Evolutionary conservation across 768 basidiomycete genomes (phyloP).

Genomic region (Kwoniella dendrophila): DNA sequence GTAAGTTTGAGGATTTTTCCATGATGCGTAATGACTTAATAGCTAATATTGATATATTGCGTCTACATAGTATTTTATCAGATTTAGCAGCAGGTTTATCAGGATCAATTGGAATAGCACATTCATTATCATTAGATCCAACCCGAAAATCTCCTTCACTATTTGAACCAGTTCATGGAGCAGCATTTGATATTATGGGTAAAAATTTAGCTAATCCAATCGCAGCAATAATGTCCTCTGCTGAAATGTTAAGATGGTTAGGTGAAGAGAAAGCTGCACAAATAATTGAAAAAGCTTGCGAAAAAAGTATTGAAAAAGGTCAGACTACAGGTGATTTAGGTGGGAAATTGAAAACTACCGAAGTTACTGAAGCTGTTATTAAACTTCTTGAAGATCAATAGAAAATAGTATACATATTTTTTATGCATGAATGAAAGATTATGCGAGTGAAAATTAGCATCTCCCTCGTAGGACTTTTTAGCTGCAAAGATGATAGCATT

Average conservation of each 20-base stretch:
- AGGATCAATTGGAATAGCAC: constrained; percentile 64
- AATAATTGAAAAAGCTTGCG: constrained; percentile 21
- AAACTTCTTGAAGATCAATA: constrained; percentile 12
- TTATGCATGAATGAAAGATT: background rate
- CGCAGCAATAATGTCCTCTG: constrained; percentile 62
- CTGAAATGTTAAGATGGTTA: constrained; percentile 61
- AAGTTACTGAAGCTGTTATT: constrained; percentile 20
- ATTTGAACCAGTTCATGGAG: constrained; percentile 64
- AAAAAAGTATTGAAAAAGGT: constrained; percentile 20
- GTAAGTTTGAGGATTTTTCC: constrained; percentile 11
- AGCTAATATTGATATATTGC: background rate
- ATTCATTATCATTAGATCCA: constrained; percentile 61
- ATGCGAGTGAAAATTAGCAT: no score
- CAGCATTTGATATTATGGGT: constrained; percentile 64
- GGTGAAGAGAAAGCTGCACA: constrained; percentile 26
- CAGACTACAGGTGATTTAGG: constrained; percentile 33
- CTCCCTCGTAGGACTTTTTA: no score
- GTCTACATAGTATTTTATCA: constrained; percentile 59
- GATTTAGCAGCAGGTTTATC: constrained; percentile 63
- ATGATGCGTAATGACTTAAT: background rate
- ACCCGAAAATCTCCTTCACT: constrained; percentile 59
- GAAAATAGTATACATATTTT: background rate
- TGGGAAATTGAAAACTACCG: constrained; percentile 22
- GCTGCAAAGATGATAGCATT: no score
- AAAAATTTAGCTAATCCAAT: constrained; percentile 63